These are phyloP conservation scores for Xylaria sp. DNA, from an alignment of 2,329 filamentous ascomycete species.

Conservation along the genomic window DNA sequence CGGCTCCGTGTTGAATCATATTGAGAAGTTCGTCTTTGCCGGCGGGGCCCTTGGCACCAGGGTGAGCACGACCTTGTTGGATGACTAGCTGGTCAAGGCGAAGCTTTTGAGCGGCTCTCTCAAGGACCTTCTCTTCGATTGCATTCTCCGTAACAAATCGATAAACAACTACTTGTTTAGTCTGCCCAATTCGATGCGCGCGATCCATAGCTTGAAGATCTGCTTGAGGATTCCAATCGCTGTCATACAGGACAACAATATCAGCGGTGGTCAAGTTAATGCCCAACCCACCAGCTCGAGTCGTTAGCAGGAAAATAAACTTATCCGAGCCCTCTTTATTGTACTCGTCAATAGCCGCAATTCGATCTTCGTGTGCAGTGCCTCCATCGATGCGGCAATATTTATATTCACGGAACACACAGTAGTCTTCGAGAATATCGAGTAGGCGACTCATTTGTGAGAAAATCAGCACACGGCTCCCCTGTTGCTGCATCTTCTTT, in stretches of 20 bases:
- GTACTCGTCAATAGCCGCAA: conserved; percentile 97
- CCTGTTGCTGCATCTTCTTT: conserved; percentile 82
- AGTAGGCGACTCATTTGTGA: conserved; percentile 98
- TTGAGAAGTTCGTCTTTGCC: conserved; percentile 95
- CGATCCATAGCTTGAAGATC: conserved; percentile 99
- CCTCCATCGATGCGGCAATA: conserved; percentile 98
- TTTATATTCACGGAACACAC: conserved; percentile 91
- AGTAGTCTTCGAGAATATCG: conserved; percentile 98
- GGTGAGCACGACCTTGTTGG: conserved; percentile 94
- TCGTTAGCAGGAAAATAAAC: conserved; percentile 95
- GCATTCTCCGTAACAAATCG: conserved; percentile 97
- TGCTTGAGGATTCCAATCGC: conserved; percentile 98
- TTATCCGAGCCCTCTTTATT: conserved; percentile 96
- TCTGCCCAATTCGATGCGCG: conserved; percentile 97
- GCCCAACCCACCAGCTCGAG: conserved; percentile 91
- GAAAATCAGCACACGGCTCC: conserved; percentile 97
- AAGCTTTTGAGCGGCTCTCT: conserved; percentile 95
- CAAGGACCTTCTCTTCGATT: conserved; percentile 97
- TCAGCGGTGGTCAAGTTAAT: conserved; percentile 97
- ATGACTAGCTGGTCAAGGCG: conserved; percentile 97
- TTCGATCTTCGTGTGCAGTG: conserved; percentile 96
- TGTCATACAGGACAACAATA: conserved; percentile 96
- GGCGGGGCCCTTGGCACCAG: conserved; percentile 87
- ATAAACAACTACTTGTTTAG: conserved; percentile 96
- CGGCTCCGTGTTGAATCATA: conserved; percentile 99